Conservation (phyloP, 768 basidiomycete genomes). For the Amanita thiersii region DNA sequence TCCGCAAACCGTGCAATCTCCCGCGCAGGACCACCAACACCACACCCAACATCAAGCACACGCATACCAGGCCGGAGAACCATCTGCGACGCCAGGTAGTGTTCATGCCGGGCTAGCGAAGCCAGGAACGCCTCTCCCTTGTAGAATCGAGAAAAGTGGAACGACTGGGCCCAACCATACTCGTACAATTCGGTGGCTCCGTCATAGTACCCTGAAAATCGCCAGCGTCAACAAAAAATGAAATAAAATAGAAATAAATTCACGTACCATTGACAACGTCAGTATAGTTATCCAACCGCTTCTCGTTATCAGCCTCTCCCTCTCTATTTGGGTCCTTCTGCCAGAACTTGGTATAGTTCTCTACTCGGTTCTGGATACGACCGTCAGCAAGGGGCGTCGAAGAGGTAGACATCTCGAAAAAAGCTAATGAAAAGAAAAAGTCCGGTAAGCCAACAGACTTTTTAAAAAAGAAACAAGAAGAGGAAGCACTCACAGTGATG, state of each 20-base stretch:
- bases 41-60: constrained; percentile 97
- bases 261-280: constrained; percentile 87
- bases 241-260: background rate
- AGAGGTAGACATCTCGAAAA: constrained; percentile 4
- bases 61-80: constrained; percentile 81
- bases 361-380: constrained; percentile 60
- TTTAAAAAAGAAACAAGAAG: background rate
- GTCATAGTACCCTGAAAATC: constrained; percentile 79
- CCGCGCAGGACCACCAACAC: constrained; percentile 94
- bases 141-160: constrained; percentile 98
- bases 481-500: constrained; percentile 3
- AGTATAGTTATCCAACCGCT: constrained; percentile 74
- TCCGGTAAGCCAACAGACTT: no score
- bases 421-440: background rate
- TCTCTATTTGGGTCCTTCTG: constrained; percentile 74
- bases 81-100: constrained; percentile 91
- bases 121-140: constrained; percentile 75
- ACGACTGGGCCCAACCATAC: constrained; percentile 85
- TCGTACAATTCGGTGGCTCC: constrained; percentile 95
- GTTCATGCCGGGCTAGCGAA: constrained; percentile 88
- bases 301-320: constrained; percentile 51
- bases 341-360: constrained; percentile 90
- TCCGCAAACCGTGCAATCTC: constrained; percentile 92
- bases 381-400: constrained; percentile 39
- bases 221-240: background rate